Base-by-base conservation (phyloP, 805 yeast genomes). In the Ogataea nitratoaversa region DNA sequence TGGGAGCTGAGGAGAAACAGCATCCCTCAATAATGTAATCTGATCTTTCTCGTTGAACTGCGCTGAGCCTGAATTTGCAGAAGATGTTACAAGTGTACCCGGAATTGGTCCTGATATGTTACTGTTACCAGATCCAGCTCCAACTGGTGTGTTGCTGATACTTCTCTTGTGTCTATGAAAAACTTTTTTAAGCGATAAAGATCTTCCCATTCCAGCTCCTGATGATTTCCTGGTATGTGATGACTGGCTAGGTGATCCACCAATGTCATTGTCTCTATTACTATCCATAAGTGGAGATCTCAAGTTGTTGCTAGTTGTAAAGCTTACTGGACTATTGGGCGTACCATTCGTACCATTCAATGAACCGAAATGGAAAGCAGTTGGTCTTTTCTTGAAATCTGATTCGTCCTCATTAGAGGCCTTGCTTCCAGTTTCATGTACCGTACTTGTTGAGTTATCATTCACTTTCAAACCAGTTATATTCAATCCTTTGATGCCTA, bases 151-250 rank as follows among this genome's bases (percentile, higher is more conserved):
- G 17, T 53, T 49, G 38, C 55, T 52, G 5, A 42, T 39, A 31
- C 53, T 48, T 37, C 59, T 57, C 38, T 52, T 55, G 42, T 59
- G 62, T 29, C 64, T 51, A 29, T 46, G 44, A 32, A 49, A 50
- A 7, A 48, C 53, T 17, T 46, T 50, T 30, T 47, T 51, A 19
- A 57, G 42, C 1, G 59, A 53, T 19, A 56, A 34, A 3, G 59
- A 49, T 33, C 60, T 47, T 8, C 53, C 41, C 16, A 56, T 35
- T 12, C 50, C 50, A 16, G 9, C 3, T 7, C 47, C 51, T 3
- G 54, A 43, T 20, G 49, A 34, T 40, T 53, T 52, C 18, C 49
- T 36, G 12, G 54, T 36, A 25, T 48, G 51, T 5, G 42, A 33
- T 22, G 11, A 7, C 11, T 22, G 25, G 20, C 37, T 34, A 22